phyloP scores from a whole-genome alignment of 805 yeast genomes.

The Zygosaccharomyces gambellarensis region DNA sequence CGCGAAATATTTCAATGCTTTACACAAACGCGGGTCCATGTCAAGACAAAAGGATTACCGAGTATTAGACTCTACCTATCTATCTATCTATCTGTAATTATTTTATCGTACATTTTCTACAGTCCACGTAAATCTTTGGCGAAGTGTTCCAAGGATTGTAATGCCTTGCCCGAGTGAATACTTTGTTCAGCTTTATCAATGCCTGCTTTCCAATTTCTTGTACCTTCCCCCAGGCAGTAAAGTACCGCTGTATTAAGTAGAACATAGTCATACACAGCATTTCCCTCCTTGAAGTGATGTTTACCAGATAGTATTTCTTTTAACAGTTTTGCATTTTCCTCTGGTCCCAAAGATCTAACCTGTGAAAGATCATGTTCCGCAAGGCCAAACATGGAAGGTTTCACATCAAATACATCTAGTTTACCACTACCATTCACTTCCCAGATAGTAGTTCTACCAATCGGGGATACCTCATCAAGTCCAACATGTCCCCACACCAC shows the following conservation, averaged over 20 bases:
- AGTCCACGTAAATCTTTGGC: constrained; percentile 22
- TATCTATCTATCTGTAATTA: background rate
- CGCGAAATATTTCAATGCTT: background rate
- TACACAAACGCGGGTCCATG: background rate
- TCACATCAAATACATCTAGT: constrained; percentile 42
- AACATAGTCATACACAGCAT: constrained; percentile 84
- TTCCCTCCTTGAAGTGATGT: constrained; percentile 41
- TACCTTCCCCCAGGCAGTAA: constrained; percentile 69
- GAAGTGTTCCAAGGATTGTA: constrained; percentile 52
- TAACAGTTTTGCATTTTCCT: constrained; percentile 65
- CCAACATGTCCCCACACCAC: constrained; percentile 93
- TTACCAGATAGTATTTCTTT: constrained; percentile 41
- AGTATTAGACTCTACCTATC: background rate
- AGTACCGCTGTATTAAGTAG: constrained; percentile 83
- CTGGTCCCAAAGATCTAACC: constrained; percentile 83
- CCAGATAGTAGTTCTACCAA: constrained; percentile 83
- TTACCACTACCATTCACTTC: constrained; percentile 42
- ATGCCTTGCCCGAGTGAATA: constrained; percentile 64
- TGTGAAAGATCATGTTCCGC: constrained; percentile 60
- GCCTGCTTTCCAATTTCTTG: constrained; percentile 70
- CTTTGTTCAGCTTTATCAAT: constrained; percentile 66
- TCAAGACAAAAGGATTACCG: background rate
- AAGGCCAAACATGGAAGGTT: constrained; percentile 79
- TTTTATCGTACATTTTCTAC: background rate
- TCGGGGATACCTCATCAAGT: constrained; percentile 89